Evolutionary conservation across 805 yeast genomes (phyloP), one percentile per base, ranked within the genome.

Genomic region (Ogataea ganodermae): DNA sequence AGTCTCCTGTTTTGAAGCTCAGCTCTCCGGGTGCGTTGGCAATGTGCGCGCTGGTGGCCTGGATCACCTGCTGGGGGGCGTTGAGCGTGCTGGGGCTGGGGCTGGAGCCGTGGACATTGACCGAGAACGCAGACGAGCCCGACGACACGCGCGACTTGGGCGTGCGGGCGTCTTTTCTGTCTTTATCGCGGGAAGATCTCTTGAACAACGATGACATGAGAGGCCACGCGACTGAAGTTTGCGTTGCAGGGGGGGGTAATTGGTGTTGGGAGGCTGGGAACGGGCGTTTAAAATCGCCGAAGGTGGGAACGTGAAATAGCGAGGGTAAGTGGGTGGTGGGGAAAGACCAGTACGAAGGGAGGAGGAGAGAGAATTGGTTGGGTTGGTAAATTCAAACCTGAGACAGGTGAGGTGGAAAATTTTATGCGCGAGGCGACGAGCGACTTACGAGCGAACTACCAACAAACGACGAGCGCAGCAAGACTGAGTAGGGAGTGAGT

Each of bases 1-100:
- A 91, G 61, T 92, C 97, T 31, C 97, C 97, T 56, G 82, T 80
- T 35, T 68, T 61, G 64, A 94, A 92, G 24, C 81, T 75, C 28
- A 92, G 74, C 63, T 92, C 97, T 18, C 88, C 89, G 1, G 88
- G 82, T 12, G 86, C 84, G 57, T 84, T 91, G 1, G 96, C 86
- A 35, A 71, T 71, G 67, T 91, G 91, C 60, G 84, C 85, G 58
- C 80, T 82, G 14, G 84, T 69, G 0, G 98, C 97, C 52, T 82
- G 83, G 49, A 94, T 89, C 37, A 89, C 96, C 61, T 85, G 85
- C 51, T 81, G 84, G 4, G 96, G 96, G 3, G 88, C 79, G 50
- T 72, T 63, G 23, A 61, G 42, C 16, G 52, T 53, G 27, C 53
- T 56, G 28, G 44, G 12, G 39, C 32, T 33, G 27, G 42, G 24